phyloP scores from a whole-genome alignment of 495 filamentous ascomycete genomes.

The Xylaria cubensis region DNA sequence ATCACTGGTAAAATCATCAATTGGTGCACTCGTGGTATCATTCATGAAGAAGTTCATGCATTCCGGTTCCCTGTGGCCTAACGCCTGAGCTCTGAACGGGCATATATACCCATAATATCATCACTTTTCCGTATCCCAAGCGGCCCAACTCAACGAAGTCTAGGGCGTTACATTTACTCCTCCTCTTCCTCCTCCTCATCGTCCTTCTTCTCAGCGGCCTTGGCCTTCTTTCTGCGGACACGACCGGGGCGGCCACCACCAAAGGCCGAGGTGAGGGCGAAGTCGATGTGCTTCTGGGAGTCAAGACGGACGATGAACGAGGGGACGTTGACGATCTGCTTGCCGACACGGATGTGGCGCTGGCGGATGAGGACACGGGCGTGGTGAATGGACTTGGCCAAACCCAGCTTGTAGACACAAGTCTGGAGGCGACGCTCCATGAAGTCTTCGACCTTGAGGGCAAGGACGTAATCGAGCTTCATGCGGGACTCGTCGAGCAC shows the following conservation, averaged over 20 bases:
- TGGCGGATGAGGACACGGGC: conserved; percentile 99
- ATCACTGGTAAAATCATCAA: conserved; percentile 31
- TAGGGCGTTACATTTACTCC: conserved; percentile 61
- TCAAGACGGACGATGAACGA: conserved; percentile 99
- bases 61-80: conserved; percentile 47
- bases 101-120: conserved; percentile 40
- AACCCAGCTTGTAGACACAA: conserved; percentile 99
- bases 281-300: conserved; percentile 99
- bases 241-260: conserved; percentile 96
- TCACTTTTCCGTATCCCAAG: conserved; percentile 50
- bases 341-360: conserved; percentile 98
- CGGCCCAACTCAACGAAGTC: conserved; percentile 40
- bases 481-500: conserved; percentile 99
- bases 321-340: conserved; percentile 99
- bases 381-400: conserved; percentile 99
- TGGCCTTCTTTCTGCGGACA: conserved; percentile 98
- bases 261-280: conserved; percentile 94
- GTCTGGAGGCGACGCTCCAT: conserved; percentile 99
- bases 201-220: conserved; percentile 89
- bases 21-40: conserved; percentile 35
- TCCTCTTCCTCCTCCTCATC: conserved; percentile 90
- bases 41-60: conserved; percentile 44
- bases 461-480: conserved; percentile 99
- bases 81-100: conserved; percentile 43
- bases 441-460: conserved; percentile 98